These are phyloP conservation scores for Trichoderma sp. DNA, from an alignment of 2,329 filamentous ascomycete species.

Conservation along the genomic window DNA sequence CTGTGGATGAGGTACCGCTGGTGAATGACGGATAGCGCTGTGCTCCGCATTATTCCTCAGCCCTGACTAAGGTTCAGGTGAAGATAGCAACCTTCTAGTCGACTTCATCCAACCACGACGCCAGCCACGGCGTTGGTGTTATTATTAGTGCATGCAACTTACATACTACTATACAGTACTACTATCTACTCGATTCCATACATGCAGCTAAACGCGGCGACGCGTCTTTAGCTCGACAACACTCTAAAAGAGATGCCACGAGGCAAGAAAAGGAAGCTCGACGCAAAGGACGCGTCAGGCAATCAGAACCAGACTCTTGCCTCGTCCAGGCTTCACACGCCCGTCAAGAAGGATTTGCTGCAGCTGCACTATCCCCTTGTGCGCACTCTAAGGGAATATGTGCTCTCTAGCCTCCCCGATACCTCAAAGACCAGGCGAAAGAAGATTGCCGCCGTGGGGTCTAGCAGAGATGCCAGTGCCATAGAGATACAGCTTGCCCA, in stretches of 20 bases:
- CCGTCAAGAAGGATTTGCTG: slow-evolving; percentile 59
- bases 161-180: too few relatives aligned
- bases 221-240: slow-evolving; percentile 1
- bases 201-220: background rate
- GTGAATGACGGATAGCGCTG: background rate
- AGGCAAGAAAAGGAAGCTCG: slow-evolving; percentile 30
- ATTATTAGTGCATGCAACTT: background rate
- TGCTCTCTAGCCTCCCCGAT: slow-evolving; percentile 62
- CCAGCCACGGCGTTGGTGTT: background rate
- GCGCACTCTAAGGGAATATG: slow-evolving; percentile 65
- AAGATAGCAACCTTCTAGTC: background rate
- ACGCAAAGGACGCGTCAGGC: slow-evolving; percentile 25
- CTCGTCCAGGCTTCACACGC: slow-evolving; percentile 19
- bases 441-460: slow-evolving; percentile 50
- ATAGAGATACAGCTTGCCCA: slow-evolving; percentile 45
- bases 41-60: background rate
- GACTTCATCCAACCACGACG: background rate
- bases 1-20: background rate
- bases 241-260: slow-evolving; percentile 25
- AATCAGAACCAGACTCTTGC: background rate
- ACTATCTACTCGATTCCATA: background rate
- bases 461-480: slow-evolving; percentile 27
- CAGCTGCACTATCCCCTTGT: slow-evolving; percentile 64
- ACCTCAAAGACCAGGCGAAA: slow-evolving; percentile 61
- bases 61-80: background rate